A percentile compares a stretch with the other conserved stretches of the same genome.
Evolutionary conservation across 1,139 yeast genomes (phyloP).

Genomic region (Wickerhamomyces sp.): DNA sequence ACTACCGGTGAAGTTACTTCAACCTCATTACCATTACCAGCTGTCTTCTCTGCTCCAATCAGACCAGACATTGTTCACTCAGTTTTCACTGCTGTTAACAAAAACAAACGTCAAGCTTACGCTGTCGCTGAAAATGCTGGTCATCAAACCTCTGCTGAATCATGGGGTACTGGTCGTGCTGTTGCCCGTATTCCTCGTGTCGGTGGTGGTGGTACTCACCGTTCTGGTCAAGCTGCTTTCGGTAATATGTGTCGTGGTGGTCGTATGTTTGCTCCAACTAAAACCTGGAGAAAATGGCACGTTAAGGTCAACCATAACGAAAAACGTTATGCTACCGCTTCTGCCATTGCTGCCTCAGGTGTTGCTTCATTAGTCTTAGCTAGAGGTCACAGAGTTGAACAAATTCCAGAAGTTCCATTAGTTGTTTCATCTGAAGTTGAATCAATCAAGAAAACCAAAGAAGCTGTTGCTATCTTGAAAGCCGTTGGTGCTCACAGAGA

Average conservation of each 20-base stretch:
- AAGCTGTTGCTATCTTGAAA: conserved; percentile 97
- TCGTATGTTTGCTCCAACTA: conserved; percentile 99
- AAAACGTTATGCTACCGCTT: conserved; percentile 99
- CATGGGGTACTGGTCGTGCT: conserved; percentile 99
- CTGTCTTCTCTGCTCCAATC: conserved; percentile 99
- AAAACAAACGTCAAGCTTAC: conserved; percentile 99
- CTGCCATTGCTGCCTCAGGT: conserved; percentile 99
- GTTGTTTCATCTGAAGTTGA: conserved; percentile 94
- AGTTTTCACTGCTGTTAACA: conserved; percentile 97
- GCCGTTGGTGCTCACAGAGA: conserved; percentile 99
- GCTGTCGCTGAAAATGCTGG: conserved; percentile 99
- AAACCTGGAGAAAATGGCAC: conserved; percentile 99
- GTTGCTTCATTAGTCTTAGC: conserved; percentile 98
- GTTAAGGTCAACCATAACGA: conserved; percentile 99
- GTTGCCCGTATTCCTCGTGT: conserved; percentile 99
- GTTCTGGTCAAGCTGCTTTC: conserved; percentile 99
- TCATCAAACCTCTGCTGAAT: conserved; percentile 99
- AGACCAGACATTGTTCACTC: conserved; percentile 99
- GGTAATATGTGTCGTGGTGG: conserved; percentile 99
- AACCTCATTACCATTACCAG: conserved; percentile 89
- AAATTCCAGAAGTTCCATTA: conserved; percentile 97
- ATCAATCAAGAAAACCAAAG: conserved; percentile 94
- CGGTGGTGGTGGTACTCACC: conserved; percentile 99
- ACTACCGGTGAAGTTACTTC: conserved; percentile 83
- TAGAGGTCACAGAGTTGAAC: conserved; percentile 99